Percentiles rank a stretch among this genome's conserved stretches.
Conservation (phyloP, 2,329 filamentous ascomycete species). For the Emergomyces orientalis region DNA sequence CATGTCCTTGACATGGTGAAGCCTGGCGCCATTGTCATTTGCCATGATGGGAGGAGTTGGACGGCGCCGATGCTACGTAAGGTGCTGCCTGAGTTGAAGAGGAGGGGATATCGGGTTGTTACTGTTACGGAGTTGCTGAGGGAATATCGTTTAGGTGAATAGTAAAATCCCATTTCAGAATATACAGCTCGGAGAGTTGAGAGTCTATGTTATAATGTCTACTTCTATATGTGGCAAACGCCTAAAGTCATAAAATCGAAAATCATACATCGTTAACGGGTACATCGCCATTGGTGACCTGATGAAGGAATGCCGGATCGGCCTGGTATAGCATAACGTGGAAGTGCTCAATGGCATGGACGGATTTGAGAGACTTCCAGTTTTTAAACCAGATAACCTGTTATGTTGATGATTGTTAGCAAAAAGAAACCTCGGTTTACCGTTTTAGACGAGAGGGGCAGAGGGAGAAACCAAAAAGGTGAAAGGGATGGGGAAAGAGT, state of each 20-base stretch:
- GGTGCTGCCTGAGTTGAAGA: constrained; percentile 62
- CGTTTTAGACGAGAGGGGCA: neutral
- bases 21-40: constrained; percentile 71
- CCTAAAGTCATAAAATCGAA: neutral
- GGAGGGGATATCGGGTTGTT: constrained; percentile 60
- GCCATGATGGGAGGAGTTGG: constrained; percentile 78
- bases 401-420: neutral
- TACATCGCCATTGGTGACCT: constrained; percentile 65
- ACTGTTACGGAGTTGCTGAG: constrained; percentile 57
- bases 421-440: neutral
- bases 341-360: constrained; percentile 49
- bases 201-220: too few species aligned
- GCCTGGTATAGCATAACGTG: constrained; percentile 60
- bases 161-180: too few species aligned
- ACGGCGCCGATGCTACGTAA: constrained; percentile 66
- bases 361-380: constrained; percentile 51
- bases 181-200: too few species aligned
- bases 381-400: constrained; percentile 60
- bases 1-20: constrained; percentile 73
- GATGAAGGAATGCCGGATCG: constrained; percentile 56
- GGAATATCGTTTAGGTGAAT: neutral
- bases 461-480: neutral
- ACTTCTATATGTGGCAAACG: too few species aligned
- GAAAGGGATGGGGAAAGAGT: neutral
- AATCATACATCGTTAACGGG: constrained; percentile 38